Conservation (phyloP, 352 stramenopile genomes). For the Phytophthora hybrid region DNA sequence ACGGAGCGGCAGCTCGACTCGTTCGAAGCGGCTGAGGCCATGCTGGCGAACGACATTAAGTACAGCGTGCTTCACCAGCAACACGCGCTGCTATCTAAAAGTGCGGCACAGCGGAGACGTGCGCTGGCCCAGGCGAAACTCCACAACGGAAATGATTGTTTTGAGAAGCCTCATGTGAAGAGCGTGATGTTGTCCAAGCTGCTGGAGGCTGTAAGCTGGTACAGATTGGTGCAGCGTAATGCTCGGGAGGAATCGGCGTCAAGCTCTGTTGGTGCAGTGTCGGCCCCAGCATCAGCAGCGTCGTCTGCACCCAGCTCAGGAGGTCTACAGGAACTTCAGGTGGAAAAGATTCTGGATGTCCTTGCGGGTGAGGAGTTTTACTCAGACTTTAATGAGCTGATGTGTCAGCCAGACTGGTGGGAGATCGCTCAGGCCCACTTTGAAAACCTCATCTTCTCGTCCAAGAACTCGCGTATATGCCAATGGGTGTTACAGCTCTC, state of each 20-base stretch:
- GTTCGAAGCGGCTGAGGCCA: slow-evolving; percentile 72
- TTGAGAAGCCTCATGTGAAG: slow-evolving; percentile 65
- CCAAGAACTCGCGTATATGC: slow-evolving; percentile 68
- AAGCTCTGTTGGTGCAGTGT: slow-evolving; percentile 45
- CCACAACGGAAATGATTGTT: slow-evolving; percentile 72
- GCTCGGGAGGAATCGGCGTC: slow-evolving; percentile 70
- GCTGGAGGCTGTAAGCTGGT: slow-evolving; percentile 87
- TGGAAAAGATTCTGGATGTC: slow-evolving; percentile 80
- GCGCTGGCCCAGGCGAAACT: slow-evolving; percentile 62
- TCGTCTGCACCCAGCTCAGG: slow-evolving; percentile 41
- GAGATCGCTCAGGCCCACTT: slow-evolving; percentile 87
- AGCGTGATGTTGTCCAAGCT: slow-evolving; percentile 76
- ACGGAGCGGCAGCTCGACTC: slow-evolving; percentile 86
- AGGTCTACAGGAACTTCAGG: slow-evolving; percentile 68
- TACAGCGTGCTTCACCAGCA: slow-evolving; percentile 73
- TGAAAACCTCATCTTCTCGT: slow-evolving; percentile 86
- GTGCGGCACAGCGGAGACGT: slow-evolving; percentile 51
- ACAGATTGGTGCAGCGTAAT: slow-evolving; percentile 85
- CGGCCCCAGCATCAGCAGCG: slow-evolving; percentile 25
- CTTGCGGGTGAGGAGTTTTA: slow-evolving; percentile 86
- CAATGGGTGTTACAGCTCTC: slow-evolving; percentile 78
- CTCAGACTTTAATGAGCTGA: slow-evolving; percentile 82
- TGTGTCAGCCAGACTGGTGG: slow-evolving; percentile 85
- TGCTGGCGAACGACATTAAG: slow-evolving; percentile 84
- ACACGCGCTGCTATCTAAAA: slow-evolving; percentile 58